Evolutionary conservation across 371 early-diverging fungal genomes (phyloP).

Genomic region (Mucor irregularis): DNA sequence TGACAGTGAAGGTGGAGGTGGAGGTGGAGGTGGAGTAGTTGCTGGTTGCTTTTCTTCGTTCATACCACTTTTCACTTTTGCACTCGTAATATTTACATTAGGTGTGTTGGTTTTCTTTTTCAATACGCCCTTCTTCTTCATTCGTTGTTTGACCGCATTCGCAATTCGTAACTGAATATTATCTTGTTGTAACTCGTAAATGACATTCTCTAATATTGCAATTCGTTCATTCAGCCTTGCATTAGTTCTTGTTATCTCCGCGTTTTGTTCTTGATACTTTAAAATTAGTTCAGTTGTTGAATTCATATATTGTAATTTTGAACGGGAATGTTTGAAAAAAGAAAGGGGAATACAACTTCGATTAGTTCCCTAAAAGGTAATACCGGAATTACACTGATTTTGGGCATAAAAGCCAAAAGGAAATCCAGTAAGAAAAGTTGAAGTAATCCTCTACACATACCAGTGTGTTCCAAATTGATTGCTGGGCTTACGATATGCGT

Average conservation of each 20-base stretch:
- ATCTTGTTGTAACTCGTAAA: slow-evolving; percentile 9
- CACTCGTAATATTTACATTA: neutral
- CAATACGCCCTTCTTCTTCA: neutral
- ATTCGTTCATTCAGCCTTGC: slow-evolving; percentile 10
- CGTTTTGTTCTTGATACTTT: slow-evolving; percentile 12
- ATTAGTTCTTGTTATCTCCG: slow-evolving; percentile 11
- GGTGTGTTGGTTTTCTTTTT: neutral
- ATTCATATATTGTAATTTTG: neutral
- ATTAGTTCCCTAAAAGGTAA: neutral
- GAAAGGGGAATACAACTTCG: neutral
- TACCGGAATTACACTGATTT: no score
- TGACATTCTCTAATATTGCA: neutral
- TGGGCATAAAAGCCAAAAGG: no score
- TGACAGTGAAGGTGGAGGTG: no score
- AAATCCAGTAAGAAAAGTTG: no score
- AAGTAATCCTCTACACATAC: no score
- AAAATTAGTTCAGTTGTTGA: neutral
- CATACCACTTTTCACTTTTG: neutral
- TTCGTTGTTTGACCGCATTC: neutral
- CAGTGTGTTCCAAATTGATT: no score
- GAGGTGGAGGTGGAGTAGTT: neutral
- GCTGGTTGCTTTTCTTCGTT: neutral
- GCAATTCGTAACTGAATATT: slow-evolving; percentile 9
- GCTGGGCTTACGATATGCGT: no score
- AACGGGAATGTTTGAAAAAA: neutral